These are phyloP conservation scores for Ophiostoma quercus DNA, from an alignment of 2,329 filamentous ascomycete genomes.

Conservation along the genomic window DNA sequence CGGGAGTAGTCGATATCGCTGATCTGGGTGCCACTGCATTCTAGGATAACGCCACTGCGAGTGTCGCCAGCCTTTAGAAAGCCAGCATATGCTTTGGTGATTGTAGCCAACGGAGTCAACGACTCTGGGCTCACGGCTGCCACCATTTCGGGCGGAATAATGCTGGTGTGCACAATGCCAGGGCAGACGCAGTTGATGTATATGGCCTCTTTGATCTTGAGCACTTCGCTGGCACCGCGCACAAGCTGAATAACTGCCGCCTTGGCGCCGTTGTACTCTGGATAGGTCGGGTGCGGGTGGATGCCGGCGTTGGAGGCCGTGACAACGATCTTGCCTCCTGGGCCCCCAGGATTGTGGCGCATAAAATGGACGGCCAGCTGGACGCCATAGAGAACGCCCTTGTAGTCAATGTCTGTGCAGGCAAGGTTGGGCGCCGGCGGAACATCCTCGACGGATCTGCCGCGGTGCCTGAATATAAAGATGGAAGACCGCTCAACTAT, in stretches of 20 bases:
- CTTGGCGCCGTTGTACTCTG: conserved; percentile 46
- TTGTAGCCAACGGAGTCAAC: conserved; percentile 37
- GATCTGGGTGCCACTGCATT: not conserved
- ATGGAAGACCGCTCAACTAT: not conserved
- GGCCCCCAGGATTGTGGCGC: not conserved
- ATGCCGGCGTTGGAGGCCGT: conserved; percentile 36
- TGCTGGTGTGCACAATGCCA: conserved; percentile 43
- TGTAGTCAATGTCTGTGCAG: not conserved
- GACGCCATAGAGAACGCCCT: not conserved
- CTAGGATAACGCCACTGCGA: not conserved
- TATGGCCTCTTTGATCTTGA: not conserved
- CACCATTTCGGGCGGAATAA: conserved; percentile 42
- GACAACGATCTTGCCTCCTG: conserved; percentile 22
- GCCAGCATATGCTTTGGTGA: not conserved
- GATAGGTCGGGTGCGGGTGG: conserved; percentile 41
- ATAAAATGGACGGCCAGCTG: conserved; percentile 1
- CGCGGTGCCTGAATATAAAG: not conserved
- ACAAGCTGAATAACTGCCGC: not conserved
- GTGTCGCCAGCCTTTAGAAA: not conserved
- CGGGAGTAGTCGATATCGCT: not conserved
- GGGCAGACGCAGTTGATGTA: conserved; percentile 46
- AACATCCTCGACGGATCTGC: not conserved
- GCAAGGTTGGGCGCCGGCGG: not conserved
- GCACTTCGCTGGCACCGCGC: not conserved
- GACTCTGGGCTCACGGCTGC: conserved; percentile 37